A percentile compares a stretch with the other conserved stretches of the same genome.
Conservation (phyloP, 208 protist genomes). For the Herpetomonas tarakana region DNA sequence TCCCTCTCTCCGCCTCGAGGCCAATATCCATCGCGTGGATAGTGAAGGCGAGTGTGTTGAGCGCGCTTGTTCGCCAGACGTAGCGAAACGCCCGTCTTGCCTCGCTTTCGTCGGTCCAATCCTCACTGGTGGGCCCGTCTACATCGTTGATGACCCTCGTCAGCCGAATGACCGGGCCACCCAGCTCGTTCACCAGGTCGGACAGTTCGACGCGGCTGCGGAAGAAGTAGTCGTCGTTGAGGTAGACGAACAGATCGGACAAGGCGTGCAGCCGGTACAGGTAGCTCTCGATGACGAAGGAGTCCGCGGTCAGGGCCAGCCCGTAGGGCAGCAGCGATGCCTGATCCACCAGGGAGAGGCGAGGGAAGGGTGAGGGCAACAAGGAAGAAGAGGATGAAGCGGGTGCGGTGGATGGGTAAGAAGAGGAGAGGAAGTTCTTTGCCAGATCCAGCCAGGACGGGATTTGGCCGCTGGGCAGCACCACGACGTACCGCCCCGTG, state of each 20-base stretch:
- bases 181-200: background rate
- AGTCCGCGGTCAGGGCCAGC: background rate
- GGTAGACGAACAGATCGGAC: background rate
- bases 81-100: background rate
- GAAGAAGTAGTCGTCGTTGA: slow-evolving; percentile 10
- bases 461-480: slow-evolving; percentile 1
- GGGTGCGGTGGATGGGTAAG: background rate
- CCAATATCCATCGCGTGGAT: background rate
- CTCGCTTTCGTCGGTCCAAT: background rate
- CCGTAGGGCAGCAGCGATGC: background rate
- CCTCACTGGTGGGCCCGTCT: background rate
- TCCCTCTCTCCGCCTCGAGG: background rate
- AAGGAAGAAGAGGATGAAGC: too few relatives aligned
- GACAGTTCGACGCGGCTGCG: background rate
- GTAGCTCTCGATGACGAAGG: background rate
- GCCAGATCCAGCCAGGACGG: slow-evolving; percentile 7
- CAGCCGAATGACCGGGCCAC: background rate
- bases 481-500: background rate
- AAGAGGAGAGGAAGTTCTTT: background rate
- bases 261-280: background rate
- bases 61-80: background rate
- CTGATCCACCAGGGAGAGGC: background rate
- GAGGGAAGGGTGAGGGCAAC: background rate
- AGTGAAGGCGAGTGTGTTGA: background rate
- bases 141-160: background rate